phyloP scores from a whole-genome alignment of 805 yeast species.

The Tetrapisispora pingtungensis region DNA sequence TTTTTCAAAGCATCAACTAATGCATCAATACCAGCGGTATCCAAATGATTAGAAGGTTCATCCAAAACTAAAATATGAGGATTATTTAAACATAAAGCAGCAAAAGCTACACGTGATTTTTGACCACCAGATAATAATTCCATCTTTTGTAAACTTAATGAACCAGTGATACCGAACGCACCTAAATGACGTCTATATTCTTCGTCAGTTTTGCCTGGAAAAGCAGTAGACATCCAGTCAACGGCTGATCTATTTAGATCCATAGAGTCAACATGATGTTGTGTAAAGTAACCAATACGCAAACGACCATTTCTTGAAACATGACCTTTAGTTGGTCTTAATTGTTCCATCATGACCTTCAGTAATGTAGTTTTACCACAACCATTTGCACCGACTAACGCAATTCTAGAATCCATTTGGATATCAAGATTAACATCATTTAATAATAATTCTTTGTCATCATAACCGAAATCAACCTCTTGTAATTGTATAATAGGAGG shows the following conservation, averaged over 20 bases:
- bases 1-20: constrained; percentile 76
- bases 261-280: constrained; percentile 98
- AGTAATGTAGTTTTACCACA: constrained; percentile 96
- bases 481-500: constrained; percentile 90
- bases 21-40: constrained; percentile 96
- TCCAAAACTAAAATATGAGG: constrained; percentile 90
- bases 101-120: constrained; percentile 96
- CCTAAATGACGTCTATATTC: constrained; percentile 96
- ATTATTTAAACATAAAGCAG: constrained; percentile 78
- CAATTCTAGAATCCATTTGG: constrained; percentile 89
- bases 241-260: constrained; percentile 79
- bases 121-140: constrained; percentile 92
- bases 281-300: constrained; percentile 94
- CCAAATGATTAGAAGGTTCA: constrained; percentile 98
- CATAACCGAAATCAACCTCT: constrained; percentile 79
- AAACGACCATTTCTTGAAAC: constrained; percentile 75
- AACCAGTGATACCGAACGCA: constrained; percentile 93
- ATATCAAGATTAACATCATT: constrained; percentile 78
- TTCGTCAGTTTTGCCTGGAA: constrained; percentile 91
- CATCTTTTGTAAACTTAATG: constrained; percentile 87
- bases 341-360: constrained; percentile 71
- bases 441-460: constrained; percentile 51
- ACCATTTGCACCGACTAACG: constrained; percentile 97
- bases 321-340: constrained; percentile 66
- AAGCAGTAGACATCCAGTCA: constrained; percentile 81